A percentile compares a stretch with the other conserved stretches of the same genome.
phyloP scores from a whole-genome alignment of 2,329 filamentous ascomycete species.

The Aureobasidium sp. region DNA sequence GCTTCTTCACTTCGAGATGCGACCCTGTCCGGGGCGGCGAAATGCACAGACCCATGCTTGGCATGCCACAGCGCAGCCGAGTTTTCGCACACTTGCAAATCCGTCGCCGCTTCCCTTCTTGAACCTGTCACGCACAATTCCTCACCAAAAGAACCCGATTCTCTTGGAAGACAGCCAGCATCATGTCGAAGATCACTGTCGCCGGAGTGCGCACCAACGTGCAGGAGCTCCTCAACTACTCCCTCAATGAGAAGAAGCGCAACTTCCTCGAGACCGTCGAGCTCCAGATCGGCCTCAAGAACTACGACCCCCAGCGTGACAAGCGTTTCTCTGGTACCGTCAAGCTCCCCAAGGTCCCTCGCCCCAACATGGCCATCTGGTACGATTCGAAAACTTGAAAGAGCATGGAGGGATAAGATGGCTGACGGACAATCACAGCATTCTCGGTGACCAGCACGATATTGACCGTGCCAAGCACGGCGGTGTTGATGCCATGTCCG shows the following conservation, averaged over 20 bases:
- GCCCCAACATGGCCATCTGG: constrained; percentile 85
- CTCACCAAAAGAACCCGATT: constrained; percentile 32
- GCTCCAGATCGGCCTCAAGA: constrained; percentile 88
- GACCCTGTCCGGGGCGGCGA: not conserved
- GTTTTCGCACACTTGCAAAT: not conserved
- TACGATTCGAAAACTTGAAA: constrained; percentile 32
- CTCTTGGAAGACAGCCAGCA: constrained; percentile 48
- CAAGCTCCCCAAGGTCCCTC: constrained; percentile 85
- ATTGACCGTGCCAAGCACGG: constrained; percentile 99
- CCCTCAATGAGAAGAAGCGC: constrained; percentile 35
- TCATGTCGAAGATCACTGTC: constrained; percentile 68
- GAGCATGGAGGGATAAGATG: constrained; percentile 9
- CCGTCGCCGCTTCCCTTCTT: constrained; percentile 1
- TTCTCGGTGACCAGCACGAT: constrained; percentile 94
- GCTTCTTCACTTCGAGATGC: not conserved
- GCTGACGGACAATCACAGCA: constrained; percentile 42
- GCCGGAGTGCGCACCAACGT: constrained; percentile 96
- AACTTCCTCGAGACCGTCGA: constrained; percentile 39
- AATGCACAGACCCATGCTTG: not conserved
- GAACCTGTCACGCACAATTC: constrained; percentile 5
- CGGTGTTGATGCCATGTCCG: constrained; percentile 95
- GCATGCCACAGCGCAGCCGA: not conserved
- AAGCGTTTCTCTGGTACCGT: constrained; percentile 99
- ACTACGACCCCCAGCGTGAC: constrained; percentile 98
- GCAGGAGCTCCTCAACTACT: constrained; percentile 90